Conservation (phyloP, 805 yeast genomes). For the Sugiyamaella smithiae region DNA sequence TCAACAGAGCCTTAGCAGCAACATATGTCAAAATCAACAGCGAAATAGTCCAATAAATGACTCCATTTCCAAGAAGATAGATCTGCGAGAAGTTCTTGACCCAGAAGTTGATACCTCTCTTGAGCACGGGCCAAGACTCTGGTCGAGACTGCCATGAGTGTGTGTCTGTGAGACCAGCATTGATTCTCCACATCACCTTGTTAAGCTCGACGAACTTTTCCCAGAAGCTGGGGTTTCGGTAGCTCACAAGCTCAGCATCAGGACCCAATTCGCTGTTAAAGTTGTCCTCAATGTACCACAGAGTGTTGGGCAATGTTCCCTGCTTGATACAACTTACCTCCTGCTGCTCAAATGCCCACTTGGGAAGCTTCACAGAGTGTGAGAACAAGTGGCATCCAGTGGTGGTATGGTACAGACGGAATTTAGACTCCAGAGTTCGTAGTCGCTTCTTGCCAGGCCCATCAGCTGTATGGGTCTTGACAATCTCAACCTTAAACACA, state of each 20-base stretch:
- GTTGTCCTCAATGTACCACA: slow-evolving; percentile 73
- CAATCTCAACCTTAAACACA: slow-evolving; percentile 61
- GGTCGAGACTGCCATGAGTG: slow-evolving; percentile 57
- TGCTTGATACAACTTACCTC: slow-evolving; percentile 84
- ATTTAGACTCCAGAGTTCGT: slow-evolving; percentile 62
- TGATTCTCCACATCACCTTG: slow-evolving; percentile 51
- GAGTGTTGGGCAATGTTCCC: slow-evolving; percentile 63
- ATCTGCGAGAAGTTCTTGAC: slow-evolving; percentile 44
- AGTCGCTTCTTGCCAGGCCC: slow-evolving; percentile 40
- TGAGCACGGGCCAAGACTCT: slow-evolving; percentile 57
- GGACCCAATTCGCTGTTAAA: slow-evolving; percentile 41
- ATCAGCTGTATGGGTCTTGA: slow-evolving; percentile 36
- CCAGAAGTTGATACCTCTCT: slow-evolving; percentile 60
- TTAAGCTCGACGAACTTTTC: slow-evolving; percentile 56
- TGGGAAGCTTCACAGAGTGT: slow-evolving; percentile 73
- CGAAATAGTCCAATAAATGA: slow-evolving; percentile 50
- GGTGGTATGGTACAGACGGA: slow-evolving; percentile 65
- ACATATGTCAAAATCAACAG: slow-evolving; percentile 32
- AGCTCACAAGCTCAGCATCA: slow-evolving; percentile 36
- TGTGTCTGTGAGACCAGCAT: slow-evolving; percentile 45
- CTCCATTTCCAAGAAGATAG: slow-evolving; percentile 63
- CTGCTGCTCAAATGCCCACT: slow-evolving; percentile 79
- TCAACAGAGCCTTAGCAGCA: slow-evolving; percentile 28
- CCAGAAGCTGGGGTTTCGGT: slow-evolving; percentile 42
- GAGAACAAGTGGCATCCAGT: slow-evolving; percentile 69